These are phyloP conservation scores for Colletotrichum australisinense DNA, from an alignment of 2,329 filamentous ascomycete genomes.

Conservation along the genomic window DNA sequence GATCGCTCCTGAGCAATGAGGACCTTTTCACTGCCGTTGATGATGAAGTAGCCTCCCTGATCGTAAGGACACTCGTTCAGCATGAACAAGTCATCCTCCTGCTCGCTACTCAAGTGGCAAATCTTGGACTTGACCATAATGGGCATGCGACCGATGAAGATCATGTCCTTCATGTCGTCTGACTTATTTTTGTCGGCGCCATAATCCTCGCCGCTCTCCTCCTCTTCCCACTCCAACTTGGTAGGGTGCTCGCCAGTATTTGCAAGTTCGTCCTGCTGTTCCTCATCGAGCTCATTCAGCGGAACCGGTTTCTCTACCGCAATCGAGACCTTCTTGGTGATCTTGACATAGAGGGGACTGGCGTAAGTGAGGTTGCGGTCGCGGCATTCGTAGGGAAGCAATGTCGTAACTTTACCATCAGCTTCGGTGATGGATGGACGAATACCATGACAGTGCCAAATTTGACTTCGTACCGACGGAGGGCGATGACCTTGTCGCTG, in stretches of 20 bases:
- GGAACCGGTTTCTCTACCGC: slow-evolving; percentile 81
- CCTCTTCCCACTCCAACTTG: slow-evolving; percentile 70
- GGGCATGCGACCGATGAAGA: slow-evolving; percentile 95
- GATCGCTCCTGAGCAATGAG: slow-evolving; percentile 97
- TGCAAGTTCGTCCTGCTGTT: slow-evolving; percentile 66
- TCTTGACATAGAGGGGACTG: slow-evolving; percentile 88
- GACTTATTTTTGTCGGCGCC: slow-evolving; percentile 63
- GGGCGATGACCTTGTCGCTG: slow-evolving; percentile 82
- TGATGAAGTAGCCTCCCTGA: slow-evolving; percentile 98
- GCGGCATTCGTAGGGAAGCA: slow-evolving; percentile 94
- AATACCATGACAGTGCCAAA: slow-evolving; percentile 90
- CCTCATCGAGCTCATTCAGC: slow-evolving; percentile 75
- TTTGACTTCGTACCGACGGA: slow-evolving; percentile 94
- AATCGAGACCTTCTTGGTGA: slow-evolving; percentile 85
- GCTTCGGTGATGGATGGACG: slow-evolving; percentile 93
- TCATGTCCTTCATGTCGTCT: slow-evolving; percentile 73
- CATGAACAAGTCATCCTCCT: slow-evolving; percentile 87
- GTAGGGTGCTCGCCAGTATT: slow-evolving; percentile 69
- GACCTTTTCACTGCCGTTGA: slow-evolving; percentile 99
- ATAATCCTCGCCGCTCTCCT: slow-evolving; percentile 62
- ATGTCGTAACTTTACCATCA: slow-evolving; percentile 85
- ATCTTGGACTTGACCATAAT: slow-evolving; percentile 99
- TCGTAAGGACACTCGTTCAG: slow-evolving; percentile 98
- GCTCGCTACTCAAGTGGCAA: slow-evolving; percentile 86
- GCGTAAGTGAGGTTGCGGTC: slow-evolving; percentile 96